A percentile compares a stretch with the other conserved stretches of the same genome.
Evolutionary conservation across 163 green algal species (phyloP).

Genomic region (Scenedesmus sp.): DNA sequence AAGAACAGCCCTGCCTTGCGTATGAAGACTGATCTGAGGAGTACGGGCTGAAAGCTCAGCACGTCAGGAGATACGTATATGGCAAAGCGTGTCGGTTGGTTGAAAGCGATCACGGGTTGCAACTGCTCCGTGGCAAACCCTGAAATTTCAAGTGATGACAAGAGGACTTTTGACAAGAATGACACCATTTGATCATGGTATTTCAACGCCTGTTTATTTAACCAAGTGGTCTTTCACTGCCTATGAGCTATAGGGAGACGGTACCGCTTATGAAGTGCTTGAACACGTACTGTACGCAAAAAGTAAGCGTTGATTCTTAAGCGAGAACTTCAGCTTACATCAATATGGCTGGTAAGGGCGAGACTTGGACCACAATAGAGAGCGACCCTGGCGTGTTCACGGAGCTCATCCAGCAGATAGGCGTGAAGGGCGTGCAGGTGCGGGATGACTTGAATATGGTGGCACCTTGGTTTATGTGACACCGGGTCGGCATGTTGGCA

Average conservation of each 20-base stretch:
- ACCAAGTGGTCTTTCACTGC: background rate
- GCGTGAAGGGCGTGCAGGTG: constrained; percentile 91
- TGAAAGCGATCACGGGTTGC: background rate
- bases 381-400: constrained; percentile 94
- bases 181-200: background rate
- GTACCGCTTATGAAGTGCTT: background rate
- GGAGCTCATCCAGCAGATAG: constrained; percentile 92
- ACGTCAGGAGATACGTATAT: background rate
- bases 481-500: background rate
- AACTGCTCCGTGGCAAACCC: background rate
- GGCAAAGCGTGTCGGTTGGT: background rate
- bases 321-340: background rate
- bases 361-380: constrained; percentile 87
- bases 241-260: background rate
- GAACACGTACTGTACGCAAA: background rate
- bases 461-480: background rate
- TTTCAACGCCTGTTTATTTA: background rate
- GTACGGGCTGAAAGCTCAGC: background rate
- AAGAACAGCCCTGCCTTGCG: background rate
- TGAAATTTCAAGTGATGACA: constrained; percentile 17
- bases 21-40: background rate
- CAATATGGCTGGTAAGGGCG: constrained; percentile 42
- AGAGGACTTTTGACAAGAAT: background rate
- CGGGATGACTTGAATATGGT: background rate
- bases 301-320: background rate